Conservation (phyloP, 208 protist species). For the Leishmania tropica region DNA sequence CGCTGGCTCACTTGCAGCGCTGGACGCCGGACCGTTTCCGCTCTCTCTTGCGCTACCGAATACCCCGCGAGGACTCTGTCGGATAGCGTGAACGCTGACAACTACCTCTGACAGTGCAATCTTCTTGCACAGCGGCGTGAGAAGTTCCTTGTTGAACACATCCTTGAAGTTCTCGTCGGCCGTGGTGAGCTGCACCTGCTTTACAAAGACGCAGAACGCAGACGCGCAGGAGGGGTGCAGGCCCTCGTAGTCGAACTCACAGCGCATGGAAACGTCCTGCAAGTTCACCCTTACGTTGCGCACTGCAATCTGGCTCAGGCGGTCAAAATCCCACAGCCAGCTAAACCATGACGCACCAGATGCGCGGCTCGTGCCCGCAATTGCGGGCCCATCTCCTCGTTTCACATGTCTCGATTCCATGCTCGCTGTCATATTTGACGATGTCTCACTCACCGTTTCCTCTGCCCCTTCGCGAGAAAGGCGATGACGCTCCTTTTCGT, state of each 20-base stretch:
- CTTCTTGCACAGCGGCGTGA: conserved; percentile 16
- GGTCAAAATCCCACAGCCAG: conserved; percentile 44
- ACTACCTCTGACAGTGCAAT: conserved; percentile 17
- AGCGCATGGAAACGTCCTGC: conserved; percentile 51
- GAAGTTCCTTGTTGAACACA: conserved; percentile 35
- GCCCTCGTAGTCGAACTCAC: conserved; percentile 73
- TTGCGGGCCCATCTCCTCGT: neutral
- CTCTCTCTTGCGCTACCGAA: neutral
- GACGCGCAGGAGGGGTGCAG: conserved; percentile 54
- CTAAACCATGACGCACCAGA: conserved; percentile 23
- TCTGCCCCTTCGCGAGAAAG: conserved; percentile 4
- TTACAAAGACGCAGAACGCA: conserved; percentile 43
- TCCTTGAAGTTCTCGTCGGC: conserved; percentile 56
- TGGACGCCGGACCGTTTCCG: neutral
- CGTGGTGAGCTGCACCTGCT: conserved; percentile 47
- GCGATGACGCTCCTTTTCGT: conserved; percentile 46
- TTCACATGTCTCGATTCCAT: no score
- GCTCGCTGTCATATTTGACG: neutral
- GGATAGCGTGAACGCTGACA: conserved; percentile 18
- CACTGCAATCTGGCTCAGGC: conserved; percentile 50
- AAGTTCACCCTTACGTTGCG: conserved; percentile 57
- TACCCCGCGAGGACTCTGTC: neutral
- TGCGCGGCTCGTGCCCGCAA: neutral
- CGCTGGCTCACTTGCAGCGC: neutral
- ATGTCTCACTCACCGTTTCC: neutral